phyloP scores from a whole-genome alignment of 495 filamentous ascomycete genomes.

The Lasiosphaeria hispida region DNA sequence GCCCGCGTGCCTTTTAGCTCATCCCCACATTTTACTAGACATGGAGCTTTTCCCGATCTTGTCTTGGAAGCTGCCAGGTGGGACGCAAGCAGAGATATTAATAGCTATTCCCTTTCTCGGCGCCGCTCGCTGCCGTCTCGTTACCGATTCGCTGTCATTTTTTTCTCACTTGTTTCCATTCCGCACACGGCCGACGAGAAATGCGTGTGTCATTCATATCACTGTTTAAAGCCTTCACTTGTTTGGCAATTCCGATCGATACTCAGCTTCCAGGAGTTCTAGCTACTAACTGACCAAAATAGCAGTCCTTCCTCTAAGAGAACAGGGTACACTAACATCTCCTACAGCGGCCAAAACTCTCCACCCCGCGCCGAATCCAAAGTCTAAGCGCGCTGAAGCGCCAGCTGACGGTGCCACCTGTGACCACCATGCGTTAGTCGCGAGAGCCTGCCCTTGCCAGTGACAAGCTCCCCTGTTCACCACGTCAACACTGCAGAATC shows the following conservation, averaged over 20 bases:
- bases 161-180: not conserved
- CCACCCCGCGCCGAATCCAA: not conserved
- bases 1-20: constrained; percentile 1
- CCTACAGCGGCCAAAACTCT: too few relatives aligned
- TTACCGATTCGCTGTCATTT: constrained; percentile 3
- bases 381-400: not conserved
- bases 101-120: constrained; percentile 12
- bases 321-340: not conserved
- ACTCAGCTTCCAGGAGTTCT: not conserved
- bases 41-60: not conserved
- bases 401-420: too few relatives aligned
- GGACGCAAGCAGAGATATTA: constrained; percentile 16
- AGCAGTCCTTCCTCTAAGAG: not conserved
- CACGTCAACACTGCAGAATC: too few relatives aligned
- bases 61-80: too few relatives aligned
- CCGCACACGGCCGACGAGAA: constrained; percentile 11
- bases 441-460: too few relatives aligned
- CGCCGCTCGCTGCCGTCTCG: not conserved
- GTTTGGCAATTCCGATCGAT: not conserved
- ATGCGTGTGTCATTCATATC: not conserved
- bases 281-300: constrained; percentile 9
- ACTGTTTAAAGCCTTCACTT: not conserved
- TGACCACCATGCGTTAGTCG: too few relatives aligned
- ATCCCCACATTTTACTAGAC: constrained; percentile 4
- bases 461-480: too few relatives aligned